Evolutionary conservation across 495 filamentous ascomycete species (phyloP), one percentile per base, ranked within the genome.

Genomic region (Geopyxis carbonaria): DNA sequence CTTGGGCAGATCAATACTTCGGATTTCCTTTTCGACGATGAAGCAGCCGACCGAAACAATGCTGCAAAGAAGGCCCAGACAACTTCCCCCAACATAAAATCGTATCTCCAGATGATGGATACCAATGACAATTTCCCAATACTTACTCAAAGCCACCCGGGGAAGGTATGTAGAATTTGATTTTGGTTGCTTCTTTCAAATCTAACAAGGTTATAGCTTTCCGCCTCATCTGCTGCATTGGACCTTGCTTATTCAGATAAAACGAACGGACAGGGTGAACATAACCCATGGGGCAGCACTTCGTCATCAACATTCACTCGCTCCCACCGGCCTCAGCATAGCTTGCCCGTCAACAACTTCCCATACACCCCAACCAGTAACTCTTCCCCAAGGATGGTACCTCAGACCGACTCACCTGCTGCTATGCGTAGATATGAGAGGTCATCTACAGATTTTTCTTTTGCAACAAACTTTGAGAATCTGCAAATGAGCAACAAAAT

Each of bases 91-190:
- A 69, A 75, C 31, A 68, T 72, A 45, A 83, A 72, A 49, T 72
- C 68, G 34, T 77, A 73, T 55, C 66, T 83, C 30, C 67, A 72
- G 47, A 72, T 89, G 65, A 78, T 78, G 31, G 68, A 75, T 33
- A 68, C 72, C 34, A 78, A 87, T 56, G 76, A 86, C 55, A 75
- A 74, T 45, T 97, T 93, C 57, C 81, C 87, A 21, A 78, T 81
- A 36, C 63, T 91, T 37, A 72, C 75, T 45, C 72, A 77, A 43
- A 75, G 73, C 19, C 73, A 69, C 50, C 65, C 73, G 23, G 74
- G 70, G 35, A 57, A 83, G 57, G 78, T 84, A 68, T 72, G 19
- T 22, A n/a, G n/a, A n/a, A n/a, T n/a, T n/a, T 30, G 11, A 30
- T 15, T 30, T 11, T 30, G 11, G 27, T 15, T 30, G 27, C 27